These are phyloP conservation scores for Clitopilus hobsonii DNA, from an alignment of 768 basidiomycete species.

Conservation along the genomic window DNA sequence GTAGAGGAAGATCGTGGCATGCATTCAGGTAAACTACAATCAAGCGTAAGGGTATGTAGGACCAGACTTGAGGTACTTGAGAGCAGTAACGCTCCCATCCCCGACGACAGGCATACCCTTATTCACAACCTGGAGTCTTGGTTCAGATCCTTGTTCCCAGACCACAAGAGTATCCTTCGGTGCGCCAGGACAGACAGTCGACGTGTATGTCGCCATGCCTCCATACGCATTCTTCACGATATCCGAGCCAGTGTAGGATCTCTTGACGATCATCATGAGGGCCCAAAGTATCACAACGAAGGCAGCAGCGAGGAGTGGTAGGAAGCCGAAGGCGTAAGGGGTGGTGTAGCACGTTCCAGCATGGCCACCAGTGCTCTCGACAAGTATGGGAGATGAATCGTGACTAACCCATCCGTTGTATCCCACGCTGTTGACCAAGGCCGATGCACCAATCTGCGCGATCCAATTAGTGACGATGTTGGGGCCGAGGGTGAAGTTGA, in stretches of 20 bases:
- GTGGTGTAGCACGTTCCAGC: neutral
- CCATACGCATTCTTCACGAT: neutral
- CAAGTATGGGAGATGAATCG: neutral
- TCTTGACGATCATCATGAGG: neutral
- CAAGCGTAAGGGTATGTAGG: neutral
- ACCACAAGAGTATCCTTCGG: constrained; percentile 7
- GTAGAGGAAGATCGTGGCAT: neutral
- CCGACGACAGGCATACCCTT: constrained; percentile 6
- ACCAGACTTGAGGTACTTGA: constrained; percentile 8
- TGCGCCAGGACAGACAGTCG: constrained; percentile 1
- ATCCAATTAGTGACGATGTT: constrained; percentile 3
- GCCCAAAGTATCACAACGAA: neutral
- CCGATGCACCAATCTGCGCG: neutral
- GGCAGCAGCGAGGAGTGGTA: neutral
- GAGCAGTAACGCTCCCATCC: constrained; percentile 5
- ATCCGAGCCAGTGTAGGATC: neutral
- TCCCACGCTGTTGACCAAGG: neutral
- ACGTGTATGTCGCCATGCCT: neutral
- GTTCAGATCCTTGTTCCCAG: constrained; percentile 10
- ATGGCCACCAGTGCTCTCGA: constrained; percentile 1
- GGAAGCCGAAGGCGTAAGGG: neutral
- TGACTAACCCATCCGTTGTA: neutral
- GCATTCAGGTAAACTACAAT: neutral
- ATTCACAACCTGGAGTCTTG: constrained; percentile 6
- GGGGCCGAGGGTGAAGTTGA: neutral